Evolutionary conservation across 78 protist genomes (phyloP), one percentile per base, ranked within the genome.

Genomic region (Dictyostelium discoideum): DNA sequence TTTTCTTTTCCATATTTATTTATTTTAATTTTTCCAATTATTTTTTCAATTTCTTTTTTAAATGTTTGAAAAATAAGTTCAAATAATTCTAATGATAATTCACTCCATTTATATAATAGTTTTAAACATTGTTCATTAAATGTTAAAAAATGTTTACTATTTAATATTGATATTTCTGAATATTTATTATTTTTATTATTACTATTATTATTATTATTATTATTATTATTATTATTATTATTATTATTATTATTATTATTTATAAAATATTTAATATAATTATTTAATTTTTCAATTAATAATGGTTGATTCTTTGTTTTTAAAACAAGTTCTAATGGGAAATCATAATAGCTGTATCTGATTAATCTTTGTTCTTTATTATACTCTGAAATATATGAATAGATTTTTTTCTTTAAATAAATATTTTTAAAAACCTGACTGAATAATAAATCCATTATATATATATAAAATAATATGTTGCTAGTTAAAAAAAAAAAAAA

Each of bases 321-420:
- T 46, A 80, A 32, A 10, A 85, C 80, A 39, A 42, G 32, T 26
- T 46, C 73, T 1, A 50, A 69, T 46, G 86, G 87, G 7, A 80
- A 76, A 37, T 44, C 85, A 44, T 63, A 54, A 69, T 24, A 65
- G 65, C 46, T 81, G 6, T 88, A 88, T 81, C 76, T n/a, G 24
- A 67, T n/a, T n/a, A n/a, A 24, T 7, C 26, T 24, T 5, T 26
- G 3, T 24, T 67, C 76, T 67, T 24, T 67, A 13, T 67, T 67
- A 24, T n/a, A n/a, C 20, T 67, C 37, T 22, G 67, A 3, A 18
- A 57, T 57, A 57, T 57, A 1, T 57, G 16, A 20, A 57, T 18
- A 16, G 11, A 57, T 22, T 63, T 22, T 22, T 8, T 63, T 63
- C 2, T 2, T 22, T 63, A 63, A 22, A 22, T 22, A 20, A 3